These are phyloP conservation scores for Aspergillus fumigatus DNA, from an alignment of 2,329 filamentous ascomycete genomes.

Conservation along the genomic window DNA sequence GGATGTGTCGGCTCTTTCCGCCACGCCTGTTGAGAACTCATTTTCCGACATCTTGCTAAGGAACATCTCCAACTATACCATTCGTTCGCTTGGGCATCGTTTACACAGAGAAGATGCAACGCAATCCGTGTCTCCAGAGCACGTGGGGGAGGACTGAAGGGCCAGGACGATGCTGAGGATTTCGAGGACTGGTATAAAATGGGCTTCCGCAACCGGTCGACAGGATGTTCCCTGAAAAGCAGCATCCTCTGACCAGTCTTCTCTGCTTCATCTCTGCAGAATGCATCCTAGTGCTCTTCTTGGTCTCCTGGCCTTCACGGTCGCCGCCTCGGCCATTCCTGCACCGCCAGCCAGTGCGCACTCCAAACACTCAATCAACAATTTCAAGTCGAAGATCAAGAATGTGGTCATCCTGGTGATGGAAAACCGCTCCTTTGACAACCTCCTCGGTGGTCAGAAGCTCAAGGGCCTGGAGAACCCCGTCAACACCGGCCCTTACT, in stretches of 20 bases:
- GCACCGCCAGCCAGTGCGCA: constrained; percentile 10
- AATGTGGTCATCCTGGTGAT: constrained; percentile 35
- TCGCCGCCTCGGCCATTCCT: constrained; percentile 7
- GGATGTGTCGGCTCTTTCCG: not conserved
- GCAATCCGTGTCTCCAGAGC: not conserved
- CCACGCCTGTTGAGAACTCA: no score
- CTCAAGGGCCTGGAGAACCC: constrained; percentile 39
- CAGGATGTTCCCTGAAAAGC: not conserved
- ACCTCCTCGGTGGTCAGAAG: constrained; percentile 41
- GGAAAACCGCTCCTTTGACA: constrained; percentile 46
- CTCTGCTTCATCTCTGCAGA: not conserved
- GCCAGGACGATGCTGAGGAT: not conserved
- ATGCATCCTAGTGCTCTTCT: constrained; percentile 22
- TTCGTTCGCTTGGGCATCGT: no score
- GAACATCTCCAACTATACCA: no score
- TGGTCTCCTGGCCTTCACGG: constrained; percentile 22
- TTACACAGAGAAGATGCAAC: not conserved
- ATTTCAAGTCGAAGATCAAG: constrained; percentile 33
- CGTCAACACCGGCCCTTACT: constrained; percentile 40
- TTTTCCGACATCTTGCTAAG: no score
- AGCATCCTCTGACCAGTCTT: not conserved
- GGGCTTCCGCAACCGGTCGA: not conserved
- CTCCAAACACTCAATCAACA: not conserved
- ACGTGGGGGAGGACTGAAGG: not conserved
- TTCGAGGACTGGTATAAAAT: not conserved